These are phyloP conservation scores for Phytophthora boehmeriae DNA, from an alignment of 352 stramenopile genomes.

Conservation along the genomic window DNA sequence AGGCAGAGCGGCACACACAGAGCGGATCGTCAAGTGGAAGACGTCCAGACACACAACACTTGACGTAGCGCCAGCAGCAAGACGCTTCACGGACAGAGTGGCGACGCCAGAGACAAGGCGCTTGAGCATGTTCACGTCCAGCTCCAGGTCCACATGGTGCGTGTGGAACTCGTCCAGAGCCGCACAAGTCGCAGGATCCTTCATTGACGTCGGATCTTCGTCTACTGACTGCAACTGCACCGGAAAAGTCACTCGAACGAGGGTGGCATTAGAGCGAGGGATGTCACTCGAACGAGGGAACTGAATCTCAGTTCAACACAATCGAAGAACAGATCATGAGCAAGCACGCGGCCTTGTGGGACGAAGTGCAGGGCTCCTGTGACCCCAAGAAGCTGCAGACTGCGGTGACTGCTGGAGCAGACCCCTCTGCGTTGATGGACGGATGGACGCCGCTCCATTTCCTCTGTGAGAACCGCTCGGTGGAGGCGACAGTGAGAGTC, in stretches of 20 bases:
- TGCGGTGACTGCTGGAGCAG: slow-evolving; percentile 23
- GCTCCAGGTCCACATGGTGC: slow-evolving; percentile 53
- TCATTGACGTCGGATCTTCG: slow-evolving; percentile 3
- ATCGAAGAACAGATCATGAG: slow-evolving; percentile 23
- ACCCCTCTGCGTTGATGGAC: slow-evolving; percentile 44
- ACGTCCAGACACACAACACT: slow-evolving; percentile 54
- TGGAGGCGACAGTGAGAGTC: slow-evolving; percentile 43
- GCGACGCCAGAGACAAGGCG: slow-evolving; percentile 36
- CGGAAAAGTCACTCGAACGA: slow-evolving; percentile 1
- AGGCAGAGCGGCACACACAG: slow-evolving; percentile 36
- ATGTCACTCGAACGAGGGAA: slow-evolving; percentile 1
- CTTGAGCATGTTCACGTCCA: slow-evolving; percentile 54
- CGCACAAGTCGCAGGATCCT: slow-evolving; percentile 72
- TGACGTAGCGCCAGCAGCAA: slow-evolving; percentile 7
- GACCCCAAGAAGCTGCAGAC: slow-evolving; percentile 45
- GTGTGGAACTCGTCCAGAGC: slow-evolving; percentile 53
- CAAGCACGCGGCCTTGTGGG: slow-evolving; percentile 58
- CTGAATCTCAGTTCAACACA: slow-evolving; percentile 9
- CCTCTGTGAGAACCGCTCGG: slow-evolving; percentile 63
- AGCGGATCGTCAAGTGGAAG: slow-evolving; percentile 62
- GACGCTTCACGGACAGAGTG: slow-evolving; percentile 43
- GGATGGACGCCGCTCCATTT: slow-evolving; percentile 85
- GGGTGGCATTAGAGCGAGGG: too few species aligned
- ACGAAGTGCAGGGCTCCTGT: slow-evolving; percentile 72
- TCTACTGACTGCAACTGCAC: slow-evolving; percentile 4